These are phyloP conservation scores for Gnomoniopsis smithogilvyi DNA, from an alignment of 2,329 filamentous ascomycete species.

Conservation along the genomic window DNA sequence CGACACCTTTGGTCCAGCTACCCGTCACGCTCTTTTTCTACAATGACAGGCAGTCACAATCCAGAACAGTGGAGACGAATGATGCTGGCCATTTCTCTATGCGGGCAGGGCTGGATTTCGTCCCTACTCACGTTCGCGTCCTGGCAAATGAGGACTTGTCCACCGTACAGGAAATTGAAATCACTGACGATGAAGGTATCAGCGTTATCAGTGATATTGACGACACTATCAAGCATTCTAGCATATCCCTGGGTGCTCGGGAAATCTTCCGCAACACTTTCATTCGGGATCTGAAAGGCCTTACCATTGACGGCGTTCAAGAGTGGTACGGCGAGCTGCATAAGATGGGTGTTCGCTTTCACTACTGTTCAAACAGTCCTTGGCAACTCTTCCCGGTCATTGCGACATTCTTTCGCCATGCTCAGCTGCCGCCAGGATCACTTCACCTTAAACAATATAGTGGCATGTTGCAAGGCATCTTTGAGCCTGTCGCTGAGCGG, in stretches of 20 bases:
- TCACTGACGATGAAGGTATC: constrained; percentile 76
- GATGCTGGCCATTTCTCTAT: constrained; percentile 85
- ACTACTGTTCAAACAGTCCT: constrained; percentile 98
- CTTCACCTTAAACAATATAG: constrained; percentile 96
- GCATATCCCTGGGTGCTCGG: constrained; percentile 79
- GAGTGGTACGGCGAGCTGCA: constrained; percentile 85
- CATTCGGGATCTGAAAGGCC: constrained; percentile 75
- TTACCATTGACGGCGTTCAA: constrained; percentile 81
- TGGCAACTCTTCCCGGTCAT: constrained; percentile 96
- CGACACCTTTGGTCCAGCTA: constrained; percentile 71
- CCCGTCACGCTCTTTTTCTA: constrained; percentile 95
- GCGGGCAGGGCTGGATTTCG: constrained; percentile 78
- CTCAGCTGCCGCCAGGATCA: constrained; percentile 79
- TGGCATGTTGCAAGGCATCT: constrained; percentile 96
- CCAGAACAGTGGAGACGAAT: constrained; percentile 80
- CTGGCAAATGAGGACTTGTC: constrained; percentile 84
- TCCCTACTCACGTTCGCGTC: constrained; percentile 85
- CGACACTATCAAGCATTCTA: constrained; percentile 94
- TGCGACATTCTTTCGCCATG: constrained; percentile 76
- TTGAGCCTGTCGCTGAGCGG: constrained; percentile 92
- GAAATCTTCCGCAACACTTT: constrained; percentile 98
- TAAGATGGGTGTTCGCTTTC: constrained; percentile 78
- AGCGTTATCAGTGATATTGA: constrained; percentile 97
- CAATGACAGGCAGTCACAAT: constrained; percentile 77
- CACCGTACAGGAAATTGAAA: constrained; percentile 70